Evolutionary conservation across 257 asterid species (phyloP), one percentile per base, ranked within the genome.

Genomic region (Ilex asprella): DNA sequence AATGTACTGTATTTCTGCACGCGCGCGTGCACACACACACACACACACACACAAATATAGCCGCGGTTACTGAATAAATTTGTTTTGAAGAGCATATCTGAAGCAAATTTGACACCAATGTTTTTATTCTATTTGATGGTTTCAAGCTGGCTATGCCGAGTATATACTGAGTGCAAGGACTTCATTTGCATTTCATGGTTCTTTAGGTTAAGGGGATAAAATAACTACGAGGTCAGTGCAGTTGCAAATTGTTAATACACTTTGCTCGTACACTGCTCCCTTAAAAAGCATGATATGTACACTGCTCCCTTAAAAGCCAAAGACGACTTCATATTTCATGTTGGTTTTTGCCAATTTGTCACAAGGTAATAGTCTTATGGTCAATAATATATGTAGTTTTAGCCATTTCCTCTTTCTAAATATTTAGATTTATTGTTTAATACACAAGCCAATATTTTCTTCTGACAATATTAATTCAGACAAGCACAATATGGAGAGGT

Each of bases 401-500:
- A 13, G 57, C 66, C 16, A 15, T 53, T 53, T 53, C 7, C 41
- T 35, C 41, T 6, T 8, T 53, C 15, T n/a, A 53, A 15, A 30
- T 64, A 43, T 64, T 61, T 62, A 39, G 31, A 14, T 52, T 47
- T 56, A 70, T 41, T 65, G 10, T 65, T 66, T 66, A 58, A 31
- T 63, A 5, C 81, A 67, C 86, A 93, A 96, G 88, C 97, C 99
- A 29, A 57, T 84, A 63, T 93, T 71, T 71, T 89, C 97, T 59
- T 82, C 95, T 16, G 96, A 93, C 67, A 79, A 77, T 72, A 76
- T 79, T 71, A 82, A 84, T 58, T 82, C 91, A 39, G 90, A 82
- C 67, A 85, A 87, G 82, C 95, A 83, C 80, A 93, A 93, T 73
- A 86, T 93, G 99, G 99, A 93, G 86, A 90, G 94, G 70, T 93